These are phyloP conservation scores for Epichloe sylvatica DNA, from an alignment of 2,329 filamentous ascomycete genomes.

Conservation along the genomic window DNA sequence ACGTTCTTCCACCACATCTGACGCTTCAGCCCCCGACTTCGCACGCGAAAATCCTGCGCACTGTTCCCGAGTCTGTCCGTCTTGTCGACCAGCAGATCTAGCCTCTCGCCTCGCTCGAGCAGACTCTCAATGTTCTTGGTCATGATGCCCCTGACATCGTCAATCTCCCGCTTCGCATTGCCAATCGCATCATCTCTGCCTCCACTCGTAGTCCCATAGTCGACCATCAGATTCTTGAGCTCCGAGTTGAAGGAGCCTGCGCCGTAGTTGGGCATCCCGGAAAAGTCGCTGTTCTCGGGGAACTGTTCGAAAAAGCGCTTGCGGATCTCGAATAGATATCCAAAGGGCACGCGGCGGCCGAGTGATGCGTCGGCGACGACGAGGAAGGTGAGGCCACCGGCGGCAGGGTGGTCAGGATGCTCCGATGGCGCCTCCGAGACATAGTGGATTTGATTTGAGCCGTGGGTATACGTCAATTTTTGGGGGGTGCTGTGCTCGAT, in stretches of 20 bases:
- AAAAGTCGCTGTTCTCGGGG: constrained; percentile 54
- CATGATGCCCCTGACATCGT: constrained; percentile 86
- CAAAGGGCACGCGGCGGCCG: constrained; percentile 81
- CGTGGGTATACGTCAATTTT: constrained; percentile 90
- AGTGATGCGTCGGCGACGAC: constrained; percentile 72
- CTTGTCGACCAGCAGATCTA: constrained; percentile 91
- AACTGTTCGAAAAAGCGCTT: constrained; percentile 69
- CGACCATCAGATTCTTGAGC: constrained; percentile 64
- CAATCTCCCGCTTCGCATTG: constrained; percentile 79
- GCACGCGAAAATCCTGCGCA: constrained; percentile 78
- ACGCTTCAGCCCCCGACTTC: constrained; percentile 73
- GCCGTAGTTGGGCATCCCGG: constrained; percentile 73
- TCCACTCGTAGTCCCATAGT: constrained; percentile 66
- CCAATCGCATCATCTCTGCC: constrained; percentile 68
- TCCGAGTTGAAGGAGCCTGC: constrained; percentile 74
- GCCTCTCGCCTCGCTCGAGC: constrained; percentile 78
- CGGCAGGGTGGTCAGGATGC: constrained; percentile 42
- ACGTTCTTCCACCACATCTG: constrained; percentile 99
- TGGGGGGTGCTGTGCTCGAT: constrained; percentile 67
- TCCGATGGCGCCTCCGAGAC: constrained; percentile 69
- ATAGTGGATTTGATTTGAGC: constrained; percentile 88
- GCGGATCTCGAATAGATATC: constrained; percentile 82
- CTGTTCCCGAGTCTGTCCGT: constrained; percentile 82
- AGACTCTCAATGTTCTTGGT: constrained; percentile 87
- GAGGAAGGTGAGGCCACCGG: constrained; percentile 79